phyloP scores from a whole-genome alignment of 2,329 filamentous ascomycete species.

The Cordyceps pruinosa region DNA sequence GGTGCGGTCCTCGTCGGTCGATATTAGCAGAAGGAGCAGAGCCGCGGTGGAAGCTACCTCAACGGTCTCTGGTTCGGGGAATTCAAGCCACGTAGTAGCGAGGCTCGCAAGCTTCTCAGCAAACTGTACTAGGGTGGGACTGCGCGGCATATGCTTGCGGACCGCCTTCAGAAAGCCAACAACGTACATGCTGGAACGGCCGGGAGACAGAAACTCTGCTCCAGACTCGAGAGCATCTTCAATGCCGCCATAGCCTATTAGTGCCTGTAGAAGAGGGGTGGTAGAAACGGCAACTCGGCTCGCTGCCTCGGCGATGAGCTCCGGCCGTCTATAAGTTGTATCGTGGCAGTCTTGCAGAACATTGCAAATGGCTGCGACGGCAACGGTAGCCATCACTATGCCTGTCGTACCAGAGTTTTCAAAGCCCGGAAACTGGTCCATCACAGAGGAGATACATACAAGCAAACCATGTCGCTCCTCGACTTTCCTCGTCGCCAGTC shows the following conservation, averaged over 20 bases:
- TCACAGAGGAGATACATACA: slow-evolving; percentile 51
- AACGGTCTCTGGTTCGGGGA: slow-evolving; percentile 44
- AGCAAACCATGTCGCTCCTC: slow-evolving; percentile 65
- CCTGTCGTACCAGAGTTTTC: slow-evolving; percentile 16
- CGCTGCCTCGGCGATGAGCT: slow-evolving; percentile 57
- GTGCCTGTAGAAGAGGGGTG: slow-evolving; percentile 40
- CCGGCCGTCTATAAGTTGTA: slow-evolving; percentile 50
- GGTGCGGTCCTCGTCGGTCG: slow-evolving; percentile 28
- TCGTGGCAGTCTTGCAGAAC: slow-evolving; percentile 36
- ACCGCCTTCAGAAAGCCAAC: slow-evolving; percentile 18
- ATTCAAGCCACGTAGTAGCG: slow-evolving; percentile 40
- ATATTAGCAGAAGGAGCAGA: slow-evolving; percentile 42
- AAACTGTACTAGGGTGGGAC: slow-evolving; percentile 17
- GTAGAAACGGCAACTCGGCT: slow-evolving; percentile 51
- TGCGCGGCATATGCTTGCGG: slow-evolving; percentile 4
- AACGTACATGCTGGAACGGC: slow-evolving; percentile 17
- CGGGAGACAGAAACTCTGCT: slow-evolving; percentile 19
- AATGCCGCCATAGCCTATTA: slow-evolving; percentile 17
- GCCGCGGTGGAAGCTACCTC: slow-evolving; percentile 44
- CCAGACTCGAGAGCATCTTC: slow-evolving; percentile 17
- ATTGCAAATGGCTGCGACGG: slow-evolving; percentile 20
- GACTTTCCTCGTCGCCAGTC: slow-evolving; percentile 48
- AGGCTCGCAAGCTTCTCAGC: slow-evolving; percentile 24
- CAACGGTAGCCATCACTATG: slow-evolving; percentile 23
- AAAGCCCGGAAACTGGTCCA: slow-evolving; percentile 40